Evolutionary conservation across 2,329 filamentous ascomycete genomes (phyloP).

Genomic region (Dendrostoma leiphaemia): DNA sequence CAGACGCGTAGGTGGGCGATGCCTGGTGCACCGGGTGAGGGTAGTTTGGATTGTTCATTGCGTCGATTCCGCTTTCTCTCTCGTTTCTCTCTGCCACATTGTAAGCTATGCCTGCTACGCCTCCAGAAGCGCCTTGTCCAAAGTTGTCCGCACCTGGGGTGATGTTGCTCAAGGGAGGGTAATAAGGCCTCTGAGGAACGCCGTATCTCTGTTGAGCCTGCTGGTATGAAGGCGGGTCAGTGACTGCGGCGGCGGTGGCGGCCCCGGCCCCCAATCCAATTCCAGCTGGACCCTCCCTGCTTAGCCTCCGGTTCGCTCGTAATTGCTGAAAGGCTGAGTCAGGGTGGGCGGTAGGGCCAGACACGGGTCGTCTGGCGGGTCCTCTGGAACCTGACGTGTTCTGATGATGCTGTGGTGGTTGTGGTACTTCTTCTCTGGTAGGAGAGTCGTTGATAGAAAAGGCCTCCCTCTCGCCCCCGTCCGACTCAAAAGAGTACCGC

Average conservation of each 20-base stretch:
- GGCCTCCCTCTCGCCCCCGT: background rate
- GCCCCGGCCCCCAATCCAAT: constrained; percentile 24
- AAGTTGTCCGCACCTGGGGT: constrained; percentile 69
- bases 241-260: constrained; percentile 22
- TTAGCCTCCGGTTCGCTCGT: constrained; percentile 33
- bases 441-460: background rate
- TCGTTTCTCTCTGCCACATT: constrained; percentile 64
- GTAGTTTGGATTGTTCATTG: constrained; percentile 43
- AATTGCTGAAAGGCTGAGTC: constrained; percentile 35
- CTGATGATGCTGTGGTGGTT: constrained; percentile 21
- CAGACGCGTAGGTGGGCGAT: constrained; percentile 12
- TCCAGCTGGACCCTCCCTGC: constrained; percentile 23
- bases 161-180: constrained; percentile 35
- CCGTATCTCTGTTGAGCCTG: constrained; percentile 22
- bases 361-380: constrained; percentile 19
- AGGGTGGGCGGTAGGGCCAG: constrained; percentile 29
- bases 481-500: background rate
- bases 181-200: constrained; percentile 24
- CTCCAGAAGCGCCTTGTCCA: constrained; percentile 59
- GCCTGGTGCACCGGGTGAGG: constrained; percentile 26
- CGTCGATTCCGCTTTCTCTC: constrained; percentile 63
- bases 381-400: constrained; percentile 19
- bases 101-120: constrained; percentile 66
- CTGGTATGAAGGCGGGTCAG: constrained; percentile 23
- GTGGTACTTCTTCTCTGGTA: constrained; percentile 16